These are phyloP conservation scores for Acanthamoeba castellanii DNA, from an alignment of 208 protist genomes.

Conservation along the genomic window DNA sequence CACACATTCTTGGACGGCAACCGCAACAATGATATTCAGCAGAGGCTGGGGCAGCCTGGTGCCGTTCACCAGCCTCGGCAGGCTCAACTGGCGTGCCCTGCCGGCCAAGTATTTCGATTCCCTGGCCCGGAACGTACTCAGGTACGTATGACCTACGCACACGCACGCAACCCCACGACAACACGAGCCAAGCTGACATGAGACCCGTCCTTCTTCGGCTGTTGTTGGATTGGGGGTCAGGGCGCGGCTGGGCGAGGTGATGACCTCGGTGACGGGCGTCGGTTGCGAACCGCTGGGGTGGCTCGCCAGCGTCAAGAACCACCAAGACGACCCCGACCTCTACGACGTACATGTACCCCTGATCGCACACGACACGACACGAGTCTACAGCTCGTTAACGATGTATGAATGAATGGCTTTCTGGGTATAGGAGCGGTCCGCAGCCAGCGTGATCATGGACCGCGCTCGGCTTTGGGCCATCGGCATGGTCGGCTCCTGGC, in stretches of 20 bases:
- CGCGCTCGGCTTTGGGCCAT: neutral
- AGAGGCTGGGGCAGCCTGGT: neutral
- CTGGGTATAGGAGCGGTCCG: neutral
- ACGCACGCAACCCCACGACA: too few species aligned
- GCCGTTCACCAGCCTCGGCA: slow-evolving; percentile 23
- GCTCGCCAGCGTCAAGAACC: too few species aligned
- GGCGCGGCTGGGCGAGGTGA: too few species aligned
- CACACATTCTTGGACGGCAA: too few species aligned
- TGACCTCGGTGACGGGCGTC: too few species aligned
- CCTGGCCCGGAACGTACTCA: neutral
- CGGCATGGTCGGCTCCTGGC: neutral
- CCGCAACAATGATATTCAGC: neutral
- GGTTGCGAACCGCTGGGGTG: too few species aligned
- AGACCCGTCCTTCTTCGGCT: too few species aligned
- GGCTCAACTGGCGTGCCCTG: neutral
- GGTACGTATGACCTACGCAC: neutral
- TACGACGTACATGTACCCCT: neutral
- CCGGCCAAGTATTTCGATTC: neutral
- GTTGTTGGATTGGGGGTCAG: too few species aligned
- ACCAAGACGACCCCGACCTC: neutral
- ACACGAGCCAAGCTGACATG: too few species aligned
- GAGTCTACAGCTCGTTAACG: too few species aligned
- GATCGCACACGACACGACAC: too few species aligned
- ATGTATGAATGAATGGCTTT: too few species aligned
- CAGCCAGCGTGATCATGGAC: neutral